Percentiles rank a stretch among this genome's conserved stretches.
These are phyloP conservation scores for Mycena maculata DNA, from an alignment of 768 basidiomycete species.

Conservation along the genomic window DNA sequence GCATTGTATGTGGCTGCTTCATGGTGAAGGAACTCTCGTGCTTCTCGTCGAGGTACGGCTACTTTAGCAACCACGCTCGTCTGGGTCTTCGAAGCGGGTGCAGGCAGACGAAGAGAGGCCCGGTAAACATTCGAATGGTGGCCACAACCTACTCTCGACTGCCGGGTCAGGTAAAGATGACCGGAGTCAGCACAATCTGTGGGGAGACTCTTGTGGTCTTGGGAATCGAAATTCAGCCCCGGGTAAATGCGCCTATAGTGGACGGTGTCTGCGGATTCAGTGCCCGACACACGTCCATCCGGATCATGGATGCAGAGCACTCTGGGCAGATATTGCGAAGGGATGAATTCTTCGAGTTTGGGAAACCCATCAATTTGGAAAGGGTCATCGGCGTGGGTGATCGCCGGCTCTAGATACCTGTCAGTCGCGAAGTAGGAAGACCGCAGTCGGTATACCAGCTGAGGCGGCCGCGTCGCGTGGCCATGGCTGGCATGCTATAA, in stretches of 20 bases:
- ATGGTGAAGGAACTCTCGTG: conserved; percentile 40
- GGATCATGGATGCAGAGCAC: conserved; percentile 42
- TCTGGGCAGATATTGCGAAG: conserved; percentile 37
- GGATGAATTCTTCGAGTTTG: conserved; percentile 41
- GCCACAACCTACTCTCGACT: conserved; percentile 36
- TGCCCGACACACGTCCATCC: conserved; percentile 25
- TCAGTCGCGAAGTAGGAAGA: neutral
- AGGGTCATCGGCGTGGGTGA: neutral
- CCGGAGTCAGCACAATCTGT: conserved; percentile 15
- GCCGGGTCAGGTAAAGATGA: conserved; percentile 34
- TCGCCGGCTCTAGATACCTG: neutral
- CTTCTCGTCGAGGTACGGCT: conserved; percentile 41
- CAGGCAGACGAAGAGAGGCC: conserved; percentile 53
- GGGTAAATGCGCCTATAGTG: conserved; percentile 26
- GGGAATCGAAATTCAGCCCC: neutral
- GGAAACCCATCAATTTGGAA: conserved; percentile 15
- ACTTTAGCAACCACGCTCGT: conserved; percentile 51
- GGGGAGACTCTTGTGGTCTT: neutral
- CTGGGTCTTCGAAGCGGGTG: conserved; percentile 35
- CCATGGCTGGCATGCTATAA: neutral
- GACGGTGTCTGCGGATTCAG: conserved; percentile 10
- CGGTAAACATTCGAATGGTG: conserved; percentile 50
- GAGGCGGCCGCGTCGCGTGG: neutral
- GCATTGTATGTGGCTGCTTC: conserved; percentile 49
- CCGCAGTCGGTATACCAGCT: neutral